These are phyloP conservation scores for Macadamia tetraphylla DNA, from an alignment of 164 flowering plant genomes.

Conservation along the genomic window DNA sequence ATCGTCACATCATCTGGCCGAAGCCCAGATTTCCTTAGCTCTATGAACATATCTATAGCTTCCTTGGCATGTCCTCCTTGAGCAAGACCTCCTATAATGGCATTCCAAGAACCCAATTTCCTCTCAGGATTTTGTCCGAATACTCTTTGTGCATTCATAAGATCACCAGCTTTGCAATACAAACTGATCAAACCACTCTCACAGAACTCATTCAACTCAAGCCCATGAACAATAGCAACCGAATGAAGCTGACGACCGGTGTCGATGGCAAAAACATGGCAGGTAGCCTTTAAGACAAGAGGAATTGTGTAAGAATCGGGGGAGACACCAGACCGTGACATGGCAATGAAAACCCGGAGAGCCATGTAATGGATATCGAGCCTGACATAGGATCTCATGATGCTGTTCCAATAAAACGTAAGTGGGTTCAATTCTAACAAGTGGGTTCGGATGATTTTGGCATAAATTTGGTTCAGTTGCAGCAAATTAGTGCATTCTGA, in stretches of 20 bases:
- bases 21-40: conserved; percentile 38
- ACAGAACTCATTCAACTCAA: conserved; percentile 39
- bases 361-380: conserved; percentile 32
- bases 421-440: conserved; percentile 17
- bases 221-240: conserved; percentile 28
- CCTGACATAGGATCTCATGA: conserved; percentile 41
- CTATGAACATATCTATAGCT: conserved; percentile 36
- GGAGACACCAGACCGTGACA: conserved; percentile 34
- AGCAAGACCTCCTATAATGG: conserved; percentile 47
- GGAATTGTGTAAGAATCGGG: conserved; percentile 64
- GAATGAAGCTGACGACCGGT: conserved; percentile 41
- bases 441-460: conserved; percentile 34
- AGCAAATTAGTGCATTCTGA: conserved; percentile 6
- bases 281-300: conserved; percentile 37
- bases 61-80: conserved; percentile 48
- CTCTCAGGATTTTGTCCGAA: conserved; percentile 49
- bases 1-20: conserved; percentile 58
- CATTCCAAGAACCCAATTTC: conserved; percentile 67
- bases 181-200: conserved; percentile 56
- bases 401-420: conserved; percentile 54
- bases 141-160: conserved; percentile 44
- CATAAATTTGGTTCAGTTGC: conserved; percentile 28
- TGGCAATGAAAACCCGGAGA: conserved; percentile 25
- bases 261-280: conserved; percentile 20
- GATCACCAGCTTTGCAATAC: conserved; percentile 41